Evolutionary conservation across 441 rosid genomes (phyloP).

Genomic region (Croton setiger): DNA sequence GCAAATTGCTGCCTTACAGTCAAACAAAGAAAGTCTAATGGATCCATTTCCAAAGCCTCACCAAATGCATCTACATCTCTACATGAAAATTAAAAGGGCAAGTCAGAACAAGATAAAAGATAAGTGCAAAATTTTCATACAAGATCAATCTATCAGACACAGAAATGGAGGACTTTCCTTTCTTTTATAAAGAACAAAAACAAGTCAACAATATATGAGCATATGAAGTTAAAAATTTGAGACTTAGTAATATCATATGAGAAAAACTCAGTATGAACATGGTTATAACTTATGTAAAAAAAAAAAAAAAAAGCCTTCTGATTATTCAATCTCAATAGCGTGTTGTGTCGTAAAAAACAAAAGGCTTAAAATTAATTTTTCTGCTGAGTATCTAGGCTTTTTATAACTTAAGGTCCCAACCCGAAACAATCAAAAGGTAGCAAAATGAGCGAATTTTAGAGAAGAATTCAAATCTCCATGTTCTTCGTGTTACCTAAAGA

Average conservation of each 20-base stretch:
- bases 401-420: not conserved
- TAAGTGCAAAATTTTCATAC: not conserved
- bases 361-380: too few relatives aligned
- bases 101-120: not conserved
- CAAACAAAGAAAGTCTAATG: conserved; percentile 30
- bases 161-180: not conserved
- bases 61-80: conserved; percentile 50
- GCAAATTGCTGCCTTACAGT: conserved; percentile 42
- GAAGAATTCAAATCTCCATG: not conserved
- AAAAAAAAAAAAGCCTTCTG: not conserved
- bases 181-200: not conserved
- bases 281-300: not conserved
- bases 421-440: conserved; percentile 1
- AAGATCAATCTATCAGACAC: not conserved
- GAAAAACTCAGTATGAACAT: not conserved
- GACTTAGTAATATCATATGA: not conserved
- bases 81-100: conserved; percentile 30
- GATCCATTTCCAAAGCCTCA: conserved; percentile 47
- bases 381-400: not conserved
- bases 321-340: not conserved
- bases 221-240: conserved; percentile 1
- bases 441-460: not conserved
- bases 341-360: not conserved
- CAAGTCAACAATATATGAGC: not conserved
- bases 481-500: not conserved